Percentiles rank a stretch among this genome's conserved stretches.
Conservation (phyloP, 2,329 filamentous ascomycete species). For the Trichoderma atrobrunneum region DNA sequence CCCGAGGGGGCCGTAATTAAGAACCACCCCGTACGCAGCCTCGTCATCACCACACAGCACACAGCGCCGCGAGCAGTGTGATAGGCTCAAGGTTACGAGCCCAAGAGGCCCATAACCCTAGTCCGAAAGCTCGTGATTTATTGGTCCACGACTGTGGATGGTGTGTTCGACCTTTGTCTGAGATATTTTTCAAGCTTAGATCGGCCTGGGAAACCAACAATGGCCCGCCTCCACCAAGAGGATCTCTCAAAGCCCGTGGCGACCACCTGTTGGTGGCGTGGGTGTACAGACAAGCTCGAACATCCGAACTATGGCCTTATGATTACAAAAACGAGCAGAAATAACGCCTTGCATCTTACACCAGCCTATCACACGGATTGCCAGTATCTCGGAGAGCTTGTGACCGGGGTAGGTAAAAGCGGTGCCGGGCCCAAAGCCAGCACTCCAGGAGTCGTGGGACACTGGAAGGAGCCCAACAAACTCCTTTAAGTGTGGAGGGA, state of each 20-base stretch:
- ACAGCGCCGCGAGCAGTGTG: not conserved
- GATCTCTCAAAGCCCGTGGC: not conserved
- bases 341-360: not conserved
- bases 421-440: not conserved
- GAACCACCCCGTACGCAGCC: not conserved
- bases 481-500: not conserved
- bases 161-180: not conserved
- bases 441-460: conserved; percentile 1
- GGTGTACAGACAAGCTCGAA: not conserved
- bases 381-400: not conserved
- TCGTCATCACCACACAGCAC: not conserved
- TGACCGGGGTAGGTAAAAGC: not conserved
- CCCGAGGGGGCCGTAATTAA: not conserved
- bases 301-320: not conserved
- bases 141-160: conserved; percentile 4
- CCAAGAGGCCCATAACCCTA: not conserved
- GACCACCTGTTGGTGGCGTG: not conserved
- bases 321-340: not conserved
- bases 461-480: not conserved
- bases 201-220: not conserved
- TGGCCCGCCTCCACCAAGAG: not conserved
- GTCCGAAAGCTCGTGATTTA: not conserved
- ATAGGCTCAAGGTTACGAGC: conserved; percentile 4
- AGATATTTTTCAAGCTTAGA: not conserved
- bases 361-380: not conserved